Conservation (phyloP, 371 early-diverging fungal species). For the Zopfochytrium polystomum region DNA sequence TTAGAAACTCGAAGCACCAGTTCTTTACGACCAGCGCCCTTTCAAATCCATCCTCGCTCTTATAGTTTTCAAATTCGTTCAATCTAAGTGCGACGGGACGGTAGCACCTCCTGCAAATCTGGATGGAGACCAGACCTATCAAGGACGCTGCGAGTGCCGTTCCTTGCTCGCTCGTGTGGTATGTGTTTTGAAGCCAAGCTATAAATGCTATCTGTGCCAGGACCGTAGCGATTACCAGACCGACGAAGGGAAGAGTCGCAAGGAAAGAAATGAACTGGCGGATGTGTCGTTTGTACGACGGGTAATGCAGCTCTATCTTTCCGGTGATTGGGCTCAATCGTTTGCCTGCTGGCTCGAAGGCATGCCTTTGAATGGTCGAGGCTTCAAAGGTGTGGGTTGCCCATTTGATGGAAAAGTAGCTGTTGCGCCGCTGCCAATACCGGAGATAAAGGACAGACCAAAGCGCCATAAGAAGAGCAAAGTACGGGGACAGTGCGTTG, state of each 20-base stretch:
- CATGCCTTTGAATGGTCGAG: slow-evolving; percentile 38
- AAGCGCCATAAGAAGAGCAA: slow-evolving; percentile 43
- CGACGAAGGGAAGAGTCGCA: slow-evolving; percentile 19
- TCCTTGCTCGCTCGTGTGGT: neutral
- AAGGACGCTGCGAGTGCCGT: slow-evolving; percentile 6
- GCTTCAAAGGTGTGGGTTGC: slow-evolving; percentile 42
- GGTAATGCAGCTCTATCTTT: slow-evolving; percentile 43
- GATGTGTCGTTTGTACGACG: slow-evolving; percentile 17
- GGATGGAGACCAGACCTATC: slow-evolving; percentile 11
- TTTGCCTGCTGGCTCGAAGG: slow-evolving; percentile 37
- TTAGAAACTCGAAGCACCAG: slow-evolving; percentile 19
- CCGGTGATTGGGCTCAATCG: slow-evolving; percentile 46
- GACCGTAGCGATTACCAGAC: slow-evolving; percentile 1
- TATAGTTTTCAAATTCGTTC: slow-evolving; percentile 21
- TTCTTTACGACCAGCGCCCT: slow-evolving; percentile 11
- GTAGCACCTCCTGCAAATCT: slow-evolving; percentile 3
- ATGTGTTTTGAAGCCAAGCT: neutral
- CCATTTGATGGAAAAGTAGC: slow-evolving; percentile 44
- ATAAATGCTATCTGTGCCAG: slow-evolving; percentile 11
- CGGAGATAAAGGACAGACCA: slow-evolving; percentile 49
- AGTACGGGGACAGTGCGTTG: slow-evolving; percentile 43
- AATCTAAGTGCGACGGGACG: neutral
- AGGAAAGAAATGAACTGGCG: slow-evolving; percentile 7
- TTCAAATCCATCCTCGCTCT: slow-evolving; percentile 12
- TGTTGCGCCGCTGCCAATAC: slow-evolving; percentile 48